phyloP scores from a whole-genome alignment of 164 flowering plant genomes.

The Euptelea pleiosperma region DNA sequence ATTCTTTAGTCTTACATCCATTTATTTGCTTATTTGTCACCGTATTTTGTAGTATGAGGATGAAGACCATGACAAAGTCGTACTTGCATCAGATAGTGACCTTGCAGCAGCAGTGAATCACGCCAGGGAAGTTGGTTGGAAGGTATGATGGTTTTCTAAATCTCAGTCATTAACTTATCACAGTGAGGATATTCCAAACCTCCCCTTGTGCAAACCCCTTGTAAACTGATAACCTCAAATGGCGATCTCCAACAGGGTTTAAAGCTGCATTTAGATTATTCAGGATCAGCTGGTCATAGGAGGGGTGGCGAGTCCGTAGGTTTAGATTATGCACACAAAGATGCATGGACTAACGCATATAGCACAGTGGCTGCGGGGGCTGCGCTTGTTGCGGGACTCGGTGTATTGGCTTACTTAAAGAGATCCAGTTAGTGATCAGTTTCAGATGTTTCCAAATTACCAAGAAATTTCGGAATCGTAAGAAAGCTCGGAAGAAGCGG shows the following conservation, averaged over 20 bases:
- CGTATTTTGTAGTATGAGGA: slow-evolving; percentile 79
- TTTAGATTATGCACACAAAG: slow-evolving; percentile 51
- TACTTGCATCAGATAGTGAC: slow-evolving; percentile 83
- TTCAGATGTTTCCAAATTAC: background rate
- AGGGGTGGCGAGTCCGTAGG: slow-evolving; percentile 30
- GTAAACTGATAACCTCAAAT: slow-evolving; percentile 12
- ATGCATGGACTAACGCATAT: slow-evolving; percentile 61
- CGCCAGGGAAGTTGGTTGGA: slow-evolving; percentile 86
- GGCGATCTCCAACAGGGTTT: slow-evolving; percentile 50
- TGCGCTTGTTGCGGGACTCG: slow-evolving; percentile 55
- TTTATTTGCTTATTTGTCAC: slow-evolving; percentile 3
- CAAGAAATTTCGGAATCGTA: background rate
- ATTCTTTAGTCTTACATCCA: background rate
- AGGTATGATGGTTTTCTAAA: slow-evolving; percentile 43
- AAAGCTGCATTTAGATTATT: slow-evolving; percentile 75
- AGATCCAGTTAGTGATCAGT: slow-evolving; percentile 45
- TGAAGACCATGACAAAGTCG: slow-evolving; percentile 89
- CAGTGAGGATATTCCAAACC: no score
- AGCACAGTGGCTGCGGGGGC: slow-evolving; percentile 58
- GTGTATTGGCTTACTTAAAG: slow-evolving; percentile 51
- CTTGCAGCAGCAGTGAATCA: slow-evolving; percentile 90
- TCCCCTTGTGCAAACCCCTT: no score
- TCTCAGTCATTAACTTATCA: background rate
- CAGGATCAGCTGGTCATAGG: slow-evolving; percentile 35
- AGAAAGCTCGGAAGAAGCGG: slow-evolving; percentile 4